Percentiles rank a stretch among this genome's conserved stretches.
These are phyloP conservation scores for Hypoxylon sp. DNA, from an alignment of 2,329 filamentous ascomycete genomes.

Conservation along the genomic window DNA sequence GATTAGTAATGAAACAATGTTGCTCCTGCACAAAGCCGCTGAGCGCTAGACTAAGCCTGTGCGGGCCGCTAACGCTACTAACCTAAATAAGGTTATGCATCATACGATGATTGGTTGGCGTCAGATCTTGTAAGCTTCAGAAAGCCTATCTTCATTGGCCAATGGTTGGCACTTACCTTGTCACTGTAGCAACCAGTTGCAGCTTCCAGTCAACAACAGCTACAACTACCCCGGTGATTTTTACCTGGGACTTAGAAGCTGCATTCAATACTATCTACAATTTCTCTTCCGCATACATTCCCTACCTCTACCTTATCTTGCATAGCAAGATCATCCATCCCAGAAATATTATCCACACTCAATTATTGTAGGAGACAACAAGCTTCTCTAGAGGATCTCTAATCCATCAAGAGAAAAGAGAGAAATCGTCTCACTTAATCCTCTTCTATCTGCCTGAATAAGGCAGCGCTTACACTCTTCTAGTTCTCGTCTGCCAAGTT, in stretches of 20 bases:
- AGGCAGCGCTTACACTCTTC: slow-evolving; percentile 50
- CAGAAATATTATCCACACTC: slow-evolving; percentile 41
- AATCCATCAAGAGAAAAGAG: slow-evolving; percentile 22
- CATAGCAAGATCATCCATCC: slow-evolving; percentile 43
- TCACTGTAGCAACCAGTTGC: slow-evolving; percentile 41
- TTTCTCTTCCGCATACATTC: slow-evolving; percentile 36
- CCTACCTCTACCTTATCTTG: slow-evolving; percentile 46
- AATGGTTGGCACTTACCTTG: slow-evolving; percentile 25
- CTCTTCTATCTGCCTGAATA: slow-evolving; percentile 33
- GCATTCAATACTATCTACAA: slow-evolving; percentile 42
- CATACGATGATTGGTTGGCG: slow-evolving; percentile 40
- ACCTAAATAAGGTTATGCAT: slow-evolving; percentile 27
- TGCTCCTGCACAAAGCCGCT: slow-evolving; percentile 13
- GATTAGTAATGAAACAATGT: slow-evolving; percentile 19
- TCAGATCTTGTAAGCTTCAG: slow-evolving; percentile 15
- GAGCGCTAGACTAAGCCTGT: slow-evolving; percentile 32
- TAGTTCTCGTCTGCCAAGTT: slow-evolving; percentile 56
- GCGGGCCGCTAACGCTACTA: slow-evolving; percentile 35
- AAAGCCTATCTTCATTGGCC: slow-evolving; percentile 25
- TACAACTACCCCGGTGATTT: slow-evolving; percentile 33
- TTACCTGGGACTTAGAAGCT: slow-evolving; percentile 35
- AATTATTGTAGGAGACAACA: slow-evolving; percentile 31
- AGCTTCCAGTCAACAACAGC: slow-evolving; percentile 40
- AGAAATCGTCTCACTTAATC: slow-evolving; percentile 24
- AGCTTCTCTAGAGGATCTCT: slow-evolving; percentile 18